These are phyloP conservation scores for Micromonas commoda DNA, from an alignment of 139 green algal genomes.

Conservation along the genomic window DNA sequence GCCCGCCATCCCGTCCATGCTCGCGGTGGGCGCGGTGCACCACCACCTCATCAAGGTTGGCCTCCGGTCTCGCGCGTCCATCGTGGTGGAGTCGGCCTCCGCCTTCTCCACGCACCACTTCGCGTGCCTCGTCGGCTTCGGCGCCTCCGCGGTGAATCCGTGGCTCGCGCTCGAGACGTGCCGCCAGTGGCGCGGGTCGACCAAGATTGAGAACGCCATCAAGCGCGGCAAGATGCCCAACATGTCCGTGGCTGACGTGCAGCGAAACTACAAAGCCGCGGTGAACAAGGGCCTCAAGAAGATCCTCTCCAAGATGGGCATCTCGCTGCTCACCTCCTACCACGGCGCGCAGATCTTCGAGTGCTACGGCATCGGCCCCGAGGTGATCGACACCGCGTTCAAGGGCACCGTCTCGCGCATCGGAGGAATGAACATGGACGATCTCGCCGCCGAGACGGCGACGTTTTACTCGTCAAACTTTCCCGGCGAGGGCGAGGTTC, in stretches of 20 bases:
- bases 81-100: conserved; percentile 89
- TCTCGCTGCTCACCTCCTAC: conserved; percentile 86
- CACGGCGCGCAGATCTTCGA: conserved; percentile 87
- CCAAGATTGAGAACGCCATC: conserved; percentile 68
- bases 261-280: conserved; percentile 52
- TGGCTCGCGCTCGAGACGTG: conserved; percentile 93
- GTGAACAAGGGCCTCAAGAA: conserved; percentile 96
- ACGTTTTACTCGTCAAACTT: conserved; percentile 86
- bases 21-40: conserved; percentile 90
- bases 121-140: conserved; percentile 88
- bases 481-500: conserved; percentile 60
- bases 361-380: conserved; percentile 88
- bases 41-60: conserved; percentile 89
- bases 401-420: conserved; percentile 81
- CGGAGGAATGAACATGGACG: conserved; percentile 84
- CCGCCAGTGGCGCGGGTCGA: conserved; percentile 81
- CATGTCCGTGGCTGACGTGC: conserved; percentile 61
- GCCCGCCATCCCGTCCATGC: conserved; percentile 74
- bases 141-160: conserved; percentile 92
- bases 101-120: conserved; percentile 84
- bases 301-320: conserved; percentile 99
- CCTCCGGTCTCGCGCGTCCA: conserved; percentile 60
- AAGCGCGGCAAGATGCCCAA: conserved; percentile 82
- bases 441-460: conserved; percentile 85
- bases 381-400: conserved; percentile 76